Evolutionary conservation across 805 yeast species (phyloP), one percentile per base, ranked within the genome.

Genomic region (Candida germanica): DNA sequence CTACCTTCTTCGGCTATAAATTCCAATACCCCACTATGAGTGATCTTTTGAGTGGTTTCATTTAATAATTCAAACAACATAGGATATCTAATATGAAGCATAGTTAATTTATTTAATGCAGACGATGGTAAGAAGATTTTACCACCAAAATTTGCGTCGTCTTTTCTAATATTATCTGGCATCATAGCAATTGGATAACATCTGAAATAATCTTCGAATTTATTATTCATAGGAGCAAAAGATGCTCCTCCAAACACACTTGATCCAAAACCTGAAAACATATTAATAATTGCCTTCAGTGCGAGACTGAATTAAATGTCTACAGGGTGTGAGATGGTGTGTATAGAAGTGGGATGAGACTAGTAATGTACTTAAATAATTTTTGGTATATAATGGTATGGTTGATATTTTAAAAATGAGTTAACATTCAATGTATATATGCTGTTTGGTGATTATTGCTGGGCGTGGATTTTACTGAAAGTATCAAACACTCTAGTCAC

Each of bases 1-100:
- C 98, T 72, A 12, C 99, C 99, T 66, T 93, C 98, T 54, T 93
- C 98, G 1, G 98, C 96, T 12, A 86, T 83, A 58, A 93, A 93
- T 63, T 93, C 98, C 42, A 93, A 66, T 19, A 93, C 98, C 54
- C 99, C 99, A 31, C 89, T 84, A 56, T 88, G 96, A 0, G 97
- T 87, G 6, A 56, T 65, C 21, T 69, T 56, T 13, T 61, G 70
- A 16, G 75, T 67, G 24, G 76, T 82, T 48, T 83, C 94, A 37
- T 84, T 83, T 22, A 69, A 66, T 26, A 93, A 63, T 57, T 83
- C 84, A 54, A 93, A 93, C 32, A 93, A 69, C 99, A 93, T 93
- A 0, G 99, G 99, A 53, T 93, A 93, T 48, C 96, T 71, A 40
- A 93, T 87, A 54, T 89, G 91, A 26, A 93, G 66, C 86, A 86